phyloP scores from a whole-genome alignment of 495 filamentous ascomycete species.

The Hyaloscypha bicolor region DNA sequence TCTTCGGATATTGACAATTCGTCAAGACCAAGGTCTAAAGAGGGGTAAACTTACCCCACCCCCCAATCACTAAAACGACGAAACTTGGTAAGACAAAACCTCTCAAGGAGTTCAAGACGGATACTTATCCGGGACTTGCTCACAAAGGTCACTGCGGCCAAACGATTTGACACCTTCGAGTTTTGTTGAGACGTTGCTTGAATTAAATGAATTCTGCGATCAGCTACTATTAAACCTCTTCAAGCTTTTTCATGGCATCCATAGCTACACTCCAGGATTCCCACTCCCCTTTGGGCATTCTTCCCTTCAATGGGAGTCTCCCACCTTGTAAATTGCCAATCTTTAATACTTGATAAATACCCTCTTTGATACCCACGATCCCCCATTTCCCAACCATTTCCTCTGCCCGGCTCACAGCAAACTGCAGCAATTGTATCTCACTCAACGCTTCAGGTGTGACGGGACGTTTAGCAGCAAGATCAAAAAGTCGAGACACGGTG shows the following conservation, averaged over 20 bases:
- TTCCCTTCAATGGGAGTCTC: constrained; percentile 40
- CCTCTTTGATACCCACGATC: constrained; percentile 48
- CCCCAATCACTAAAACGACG: no score
- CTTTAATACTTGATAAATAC: constrained; percentile 37
- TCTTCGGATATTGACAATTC: no score
- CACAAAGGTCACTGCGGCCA: no score
- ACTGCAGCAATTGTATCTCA: constrained; percentile 38
- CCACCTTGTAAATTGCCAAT: constrained; percentile 43
- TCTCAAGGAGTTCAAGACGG: no score
- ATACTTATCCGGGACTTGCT: no score
- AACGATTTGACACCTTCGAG: no score
- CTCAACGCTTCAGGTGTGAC: constrained; percentile 31
- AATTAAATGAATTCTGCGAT: background rate
- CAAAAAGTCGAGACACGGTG: constrained; percentile 41
- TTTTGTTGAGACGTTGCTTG: no score
- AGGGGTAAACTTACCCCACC: no score
- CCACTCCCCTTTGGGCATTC: constrained; percentile 42
- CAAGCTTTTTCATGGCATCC: constrained; percentile 36
- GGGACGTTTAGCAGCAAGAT: constrained; percentile 33
- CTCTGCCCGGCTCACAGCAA: constrained; percentile 42
- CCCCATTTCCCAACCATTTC: constrained; percentile 43
- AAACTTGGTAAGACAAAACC: no score
- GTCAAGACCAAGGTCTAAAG: no score
- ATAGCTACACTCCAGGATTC: constrained; percentile 40
- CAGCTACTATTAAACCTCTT: constrained; percentile 3